These are phyloP conservation scores for Apiospora malaysiana DNA, from an alignment of 2,329 filamentous ascomycete genomes.

Conservation along the genomic window DNA sequence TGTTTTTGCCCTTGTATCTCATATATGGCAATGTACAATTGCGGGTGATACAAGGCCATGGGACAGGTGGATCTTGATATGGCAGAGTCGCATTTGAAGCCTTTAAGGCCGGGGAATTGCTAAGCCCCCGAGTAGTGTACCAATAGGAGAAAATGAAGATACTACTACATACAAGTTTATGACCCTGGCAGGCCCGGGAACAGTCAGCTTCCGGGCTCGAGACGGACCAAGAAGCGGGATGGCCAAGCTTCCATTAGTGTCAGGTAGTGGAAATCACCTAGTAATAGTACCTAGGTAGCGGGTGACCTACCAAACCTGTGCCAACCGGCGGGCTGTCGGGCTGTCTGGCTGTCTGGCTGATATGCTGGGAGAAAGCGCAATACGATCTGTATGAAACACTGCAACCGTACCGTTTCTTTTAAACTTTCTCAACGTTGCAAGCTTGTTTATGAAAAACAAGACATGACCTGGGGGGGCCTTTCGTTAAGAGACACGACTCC, in stretches of 20 bases:
- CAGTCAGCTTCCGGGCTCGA: not conserved
- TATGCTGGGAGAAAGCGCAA: not conserved
- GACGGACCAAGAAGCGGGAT: conserved; percentile 15
- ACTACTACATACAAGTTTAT: not conserved
- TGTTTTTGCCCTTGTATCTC: not conserved
- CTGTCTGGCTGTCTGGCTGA: not conserved
- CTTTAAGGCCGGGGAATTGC: not conserved
- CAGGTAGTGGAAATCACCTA: conserved; percentile 14
- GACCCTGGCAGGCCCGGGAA: not conserved
- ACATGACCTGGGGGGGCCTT: not conserved
- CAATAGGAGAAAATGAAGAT: not conserved
- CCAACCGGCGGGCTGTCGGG: not conserved
- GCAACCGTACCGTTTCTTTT: not conserved
- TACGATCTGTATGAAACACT: conserved; percentile 14
- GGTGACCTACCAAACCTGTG: not conserved
- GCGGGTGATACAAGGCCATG: not conserved
- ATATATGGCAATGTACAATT: not conserved
- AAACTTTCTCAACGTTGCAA: not conserved
- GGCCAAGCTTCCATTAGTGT: conserved; percentile 12
- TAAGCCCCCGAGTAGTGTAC: not conserved
- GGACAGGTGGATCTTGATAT: not conserved
- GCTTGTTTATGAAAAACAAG: not conserved
- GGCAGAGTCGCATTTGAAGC: conserved; percentile 1
- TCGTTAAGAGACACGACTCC: not conserved
- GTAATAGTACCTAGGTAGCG: no score